A percentile compares a stretch with the other conserved stretches of the same genome.
phyloP scores from a whole-genome alignment of 805 yeast species.

The Wickerhamomyces silvicola region DNA sequence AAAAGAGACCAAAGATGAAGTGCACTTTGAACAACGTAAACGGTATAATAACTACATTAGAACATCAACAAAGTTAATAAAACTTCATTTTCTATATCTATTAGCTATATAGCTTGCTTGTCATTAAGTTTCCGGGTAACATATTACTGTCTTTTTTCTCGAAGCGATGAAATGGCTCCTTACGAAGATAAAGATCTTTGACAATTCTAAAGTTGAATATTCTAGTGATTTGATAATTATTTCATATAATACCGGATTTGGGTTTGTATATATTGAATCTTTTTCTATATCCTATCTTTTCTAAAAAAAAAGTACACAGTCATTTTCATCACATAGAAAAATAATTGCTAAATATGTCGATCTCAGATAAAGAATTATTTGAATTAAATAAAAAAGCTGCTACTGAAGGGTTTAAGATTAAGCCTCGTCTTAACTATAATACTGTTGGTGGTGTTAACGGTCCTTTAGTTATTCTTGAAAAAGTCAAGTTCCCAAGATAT shows the following conservation, averaged over 20 bases:
- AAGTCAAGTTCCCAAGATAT: constrained; percentile 83
- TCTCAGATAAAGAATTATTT: constrained; percentile 35
- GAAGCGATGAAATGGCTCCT: too few species aligned
- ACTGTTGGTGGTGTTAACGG: constrained; percentile 99
- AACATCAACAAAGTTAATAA: too few species aligned
- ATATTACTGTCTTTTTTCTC: too few species aligned
- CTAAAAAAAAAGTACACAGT: not conserved
- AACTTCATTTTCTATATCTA: too few species aligned
- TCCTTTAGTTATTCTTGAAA: constrained; percentile 86
- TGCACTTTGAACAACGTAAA: too few species aligned
- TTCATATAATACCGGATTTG: too few species aligned
- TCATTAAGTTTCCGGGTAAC: too few species aligned
- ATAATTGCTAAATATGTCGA: constrained; percentile 6
- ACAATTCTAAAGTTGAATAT: too few species aligned
- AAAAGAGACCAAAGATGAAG: too few species aligned
- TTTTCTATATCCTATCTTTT: not conserved
- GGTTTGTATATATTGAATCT: not conserved
- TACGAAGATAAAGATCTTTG: constrained; percentile 1
- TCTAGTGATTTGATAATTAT: too few species aligned
- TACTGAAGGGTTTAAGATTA: constrained; percentile 82
- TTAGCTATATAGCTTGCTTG: too few species aligned
- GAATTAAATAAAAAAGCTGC: constrained; percentile 90
- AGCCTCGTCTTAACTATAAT: constrained; percentile 88
- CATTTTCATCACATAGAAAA: not conserved
- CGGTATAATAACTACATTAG: too few species aligned